These are phyloP conservation scores for Boletus reticulatus DNA, from an alignment of 768 basidiomycete genomes.

Conservation along the genomic window DNA sequence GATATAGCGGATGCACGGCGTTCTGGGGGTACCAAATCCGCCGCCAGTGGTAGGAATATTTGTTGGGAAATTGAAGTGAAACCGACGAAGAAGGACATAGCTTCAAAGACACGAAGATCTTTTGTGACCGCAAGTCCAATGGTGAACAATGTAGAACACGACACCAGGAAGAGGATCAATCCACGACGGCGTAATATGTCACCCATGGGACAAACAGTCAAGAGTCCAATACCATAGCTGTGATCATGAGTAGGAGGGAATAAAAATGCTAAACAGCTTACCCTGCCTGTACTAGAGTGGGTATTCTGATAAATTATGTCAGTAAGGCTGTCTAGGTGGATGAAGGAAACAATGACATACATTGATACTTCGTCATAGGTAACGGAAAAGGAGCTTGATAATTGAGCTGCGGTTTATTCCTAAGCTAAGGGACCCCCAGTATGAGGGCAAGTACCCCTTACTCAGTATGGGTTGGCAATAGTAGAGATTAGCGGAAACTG, in stretches of 20 bases:
- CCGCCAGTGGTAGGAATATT: constrained; percentile 68
- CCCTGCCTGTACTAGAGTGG: constrained; percentile 66
- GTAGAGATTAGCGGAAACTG: constrained; percentile 51
- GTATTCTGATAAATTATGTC: constrained; percentile 41
- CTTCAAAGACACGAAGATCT: constrained; percentile 57
- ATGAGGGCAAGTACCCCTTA: constrained; percentile 29
- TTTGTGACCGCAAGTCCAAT: constrained; percentile 68
- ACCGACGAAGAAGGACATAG: constrained; percentile 66
- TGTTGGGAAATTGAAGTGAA: constrained; percentile 65
- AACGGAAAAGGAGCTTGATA: constrained; percentile 37
- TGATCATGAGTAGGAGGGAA: no score
- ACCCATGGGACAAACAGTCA: constrained; percentile 76
- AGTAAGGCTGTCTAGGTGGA: not conserved
- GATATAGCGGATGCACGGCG: constrained; percentile 71
- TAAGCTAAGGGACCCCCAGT: no score
- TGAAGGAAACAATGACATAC: constrained; percentile 2
- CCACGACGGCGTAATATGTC: constrained; percentile 75
- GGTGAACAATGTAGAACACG: constrained; percentile 46
- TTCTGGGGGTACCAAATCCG: constrained; percentile 74
- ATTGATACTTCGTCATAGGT: constrained; percentile 33
- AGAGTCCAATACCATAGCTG: constrained; percentile 66
- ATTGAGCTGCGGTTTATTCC: constrained; percentile 15
- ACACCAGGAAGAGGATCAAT: constrained; percentile 60
- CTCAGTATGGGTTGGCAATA: constrained; percentile 81
- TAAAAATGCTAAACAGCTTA: constrained; percentile 21